A percentile compares a stretch with the other conserved stretches of the same genome.
Conservation (phyloP, 169 alveolate genomes). For the Plasmodium vinckei region DNA sequence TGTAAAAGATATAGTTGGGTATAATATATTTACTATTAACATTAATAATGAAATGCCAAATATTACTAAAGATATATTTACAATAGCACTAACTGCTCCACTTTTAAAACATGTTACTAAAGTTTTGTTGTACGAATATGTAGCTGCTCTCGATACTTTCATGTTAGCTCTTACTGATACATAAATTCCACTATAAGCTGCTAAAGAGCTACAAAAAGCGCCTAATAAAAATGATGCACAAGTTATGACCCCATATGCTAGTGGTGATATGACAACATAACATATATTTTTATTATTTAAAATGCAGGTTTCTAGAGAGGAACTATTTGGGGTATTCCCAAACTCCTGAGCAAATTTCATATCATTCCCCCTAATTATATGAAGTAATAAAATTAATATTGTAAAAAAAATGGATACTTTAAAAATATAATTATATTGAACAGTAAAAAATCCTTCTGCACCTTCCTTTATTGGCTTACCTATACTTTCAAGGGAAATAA, state of each 20-base stretch:
- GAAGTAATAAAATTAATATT: conserved; percentile 77
- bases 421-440: conserved; percentile 88
- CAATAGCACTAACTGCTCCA: conserved; percentile 89
- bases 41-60: conserved; percentile 85
- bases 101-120: conserved; percentile 88
- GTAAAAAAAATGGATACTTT: conserved; percentile 83
- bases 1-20: conserved; percentile 66
- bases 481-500: conserved; percentile 66
- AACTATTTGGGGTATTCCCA: neutral
- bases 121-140: conserved; percentile 88
- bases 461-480: conserved; percentile 90
- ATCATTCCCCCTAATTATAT: conserved; percentile 80
- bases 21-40: conserved; percentile 71
- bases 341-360: conserved; percentile 36
- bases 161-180: conserved; percentile 90
- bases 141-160: conserved; percentile 88
- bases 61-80: conserved; percentile 88
- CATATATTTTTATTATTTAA: too few relatives aligned
- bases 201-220: conserved; percentile 86
- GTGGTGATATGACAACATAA: conserved; percentile 76
- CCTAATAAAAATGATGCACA: conserved; percentile 86
- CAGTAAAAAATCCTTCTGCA: conserved; percentile 90
- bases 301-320: neutral
- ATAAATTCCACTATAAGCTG: conserved; percentile 92
- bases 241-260: conserved; percentile 83